Conservation (phyloP, 2,329 filamentous ascomycete species). For the Cytospora chrysosperma region DNA sequence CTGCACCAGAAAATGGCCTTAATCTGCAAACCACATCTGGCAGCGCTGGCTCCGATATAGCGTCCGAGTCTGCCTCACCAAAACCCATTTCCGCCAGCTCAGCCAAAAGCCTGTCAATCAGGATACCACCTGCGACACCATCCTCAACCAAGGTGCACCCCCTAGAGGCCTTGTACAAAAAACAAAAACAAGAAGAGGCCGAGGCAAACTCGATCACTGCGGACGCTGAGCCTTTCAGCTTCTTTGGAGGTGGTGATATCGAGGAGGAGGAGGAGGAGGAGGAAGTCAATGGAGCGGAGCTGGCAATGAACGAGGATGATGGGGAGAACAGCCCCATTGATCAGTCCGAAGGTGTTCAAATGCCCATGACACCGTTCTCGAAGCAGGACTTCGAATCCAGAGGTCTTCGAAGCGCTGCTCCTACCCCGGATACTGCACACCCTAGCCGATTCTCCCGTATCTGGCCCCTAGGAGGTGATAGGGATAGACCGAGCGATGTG, state of each 20-base stretch:
- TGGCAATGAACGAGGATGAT: conserved; percentile 21
- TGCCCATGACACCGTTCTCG: conserved; percentile 80
- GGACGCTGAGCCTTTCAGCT: conserved; percentile 68
- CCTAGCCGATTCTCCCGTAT: conserved; percentile 63
- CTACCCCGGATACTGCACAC: conserved; percentile 89
- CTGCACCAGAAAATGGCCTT: neutral
- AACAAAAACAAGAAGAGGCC: conserved; percentile 47
- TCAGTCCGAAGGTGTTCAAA: conserved; percentile 31
- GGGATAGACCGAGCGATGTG: conserved; percentile 47
- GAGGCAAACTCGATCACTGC: conserved; percentile 36
- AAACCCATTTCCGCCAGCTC: conserved; percentile 53
- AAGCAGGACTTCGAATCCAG: conserved; percentile 75
- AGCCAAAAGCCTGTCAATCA: conserved; percentile 52
- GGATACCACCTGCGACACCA: conserved; percentile 47
- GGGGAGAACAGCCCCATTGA: conserved; percentile 28
- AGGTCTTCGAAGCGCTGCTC: conserved; percentile 80
- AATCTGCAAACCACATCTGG: neutral
- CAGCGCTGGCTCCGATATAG: neutral
- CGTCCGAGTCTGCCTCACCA: conserved; percentile 24
- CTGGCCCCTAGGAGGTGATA: conserved; percentile 49
- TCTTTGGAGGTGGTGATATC: conserved; percentile 60
- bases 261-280: conserved; percentile 47
- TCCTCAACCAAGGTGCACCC: conserved; percentile 66
- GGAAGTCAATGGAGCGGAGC: conserved; percentile 39
- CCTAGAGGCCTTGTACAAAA: conserved; percentile 89